Evolutionary conservation across 2,329 filamentous ascomycete species (phyloP), one percentile per base, ranked within the genome.

Genomic region (Orbilia blumenaviensis): DNA sequence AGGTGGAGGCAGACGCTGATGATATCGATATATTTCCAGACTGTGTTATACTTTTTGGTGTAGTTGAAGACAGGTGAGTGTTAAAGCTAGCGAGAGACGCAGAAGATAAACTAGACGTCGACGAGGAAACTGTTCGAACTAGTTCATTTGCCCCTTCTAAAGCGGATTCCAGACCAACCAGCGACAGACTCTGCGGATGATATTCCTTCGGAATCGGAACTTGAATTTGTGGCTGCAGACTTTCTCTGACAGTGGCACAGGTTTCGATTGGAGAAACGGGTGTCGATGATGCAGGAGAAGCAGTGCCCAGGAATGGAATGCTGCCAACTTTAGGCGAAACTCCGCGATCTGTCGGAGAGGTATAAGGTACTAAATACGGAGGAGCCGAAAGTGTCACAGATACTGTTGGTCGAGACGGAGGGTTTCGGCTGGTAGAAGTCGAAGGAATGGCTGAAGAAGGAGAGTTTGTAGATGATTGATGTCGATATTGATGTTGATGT

Each of bases 131-230:
- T 25, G 72, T 58, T 18, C 64, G 64, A 34, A 16, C 58, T 69
- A 69, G 12, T 23, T 58, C 64, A 64, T 66, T 63, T 63, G 61
- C 27, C 46, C 18, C 10, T 48, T 60, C 60, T 54, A 32, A 36
- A 23, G 27, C 5, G 14, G 54, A 36, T n/a, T 67, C 48, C 56
- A 38, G 63, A 41, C 34, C 18, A 63, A 54, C 14, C 29, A 27
- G 34, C 34, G 62, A 44, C 54, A 48, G 71, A 34, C 44, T 62
- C 38, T 48, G 58, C 14, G 62, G 46, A 34, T n/a, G 56, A 63
- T 75, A 67, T 29, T 68, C 63, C 29, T 38, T 66, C 21, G 71
- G 71, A 41, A 75, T 48, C 34, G 71, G 71, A 41, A 75, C 58
- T 7, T 52, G 64, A 38, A 69, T 46, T 52, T 76, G 72, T 69